A percentile compares a stretch with the other conserved stretches of the same genome.
Evolutionary conservation across 2,329 filamentous ascomycete genomes (phyloP).

Genomic region (Davidsoniella virescens): DNA sequence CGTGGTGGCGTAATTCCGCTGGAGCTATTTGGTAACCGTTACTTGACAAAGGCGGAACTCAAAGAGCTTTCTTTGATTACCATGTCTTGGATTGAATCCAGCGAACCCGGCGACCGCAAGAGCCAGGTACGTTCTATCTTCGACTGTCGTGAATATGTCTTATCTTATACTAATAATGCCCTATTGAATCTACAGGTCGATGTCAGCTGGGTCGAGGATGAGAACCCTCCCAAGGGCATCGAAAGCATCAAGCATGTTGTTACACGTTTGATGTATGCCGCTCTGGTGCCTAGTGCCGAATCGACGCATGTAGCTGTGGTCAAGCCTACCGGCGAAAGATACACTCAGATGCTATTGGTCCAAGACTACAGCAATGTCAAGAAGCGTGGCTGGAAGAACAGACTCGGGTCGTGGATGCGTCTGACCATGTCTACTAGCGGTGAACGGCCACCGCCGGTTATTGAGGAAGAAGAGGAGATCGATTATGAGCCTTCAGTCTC

Average conservation of each 20-base stretch:
- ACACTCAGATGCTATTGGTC: not conserved
- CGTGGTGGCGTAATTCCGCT: constrained; percentile 18
- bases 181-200: constrained; percentile 1
- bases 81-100: constrained; percentile 16
- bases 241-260: constrained; percentile 12
- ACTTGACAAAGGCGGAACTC: constrained; percentile 16
- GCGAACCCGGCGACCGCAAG: not conserved
- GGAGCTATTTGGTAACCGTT: constrained; percentile 12
- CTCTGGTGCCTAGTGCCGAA: not conserved
- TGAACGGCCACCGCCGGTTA: not conserved
- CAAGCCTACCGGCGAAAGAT: not conserved
- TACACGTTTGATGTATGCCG: constrained; percentile 8
- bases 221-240: not conserved
- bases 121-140: not conserved
- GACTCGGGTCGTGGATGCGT: constrained; percentile 9
- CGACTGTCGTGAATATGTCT: not conserved
- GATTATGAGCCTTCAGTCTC: not conserved
- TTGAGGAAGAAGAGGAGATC: not conserved
- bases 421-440: constrained; percentile 2
- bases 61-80: constrained; percentile 21
- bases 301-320: not conserved
- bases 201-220: constrained; percentile 10
- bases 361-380: constrained; percentile 6
- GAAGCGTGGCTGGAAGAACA: constrained; percentile 8
- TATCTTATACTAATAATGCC: not conserved